Evolutionary conservation across 148 eudicot genomes (phyloP).

Genomic region (Cornus suecica): DNA sequence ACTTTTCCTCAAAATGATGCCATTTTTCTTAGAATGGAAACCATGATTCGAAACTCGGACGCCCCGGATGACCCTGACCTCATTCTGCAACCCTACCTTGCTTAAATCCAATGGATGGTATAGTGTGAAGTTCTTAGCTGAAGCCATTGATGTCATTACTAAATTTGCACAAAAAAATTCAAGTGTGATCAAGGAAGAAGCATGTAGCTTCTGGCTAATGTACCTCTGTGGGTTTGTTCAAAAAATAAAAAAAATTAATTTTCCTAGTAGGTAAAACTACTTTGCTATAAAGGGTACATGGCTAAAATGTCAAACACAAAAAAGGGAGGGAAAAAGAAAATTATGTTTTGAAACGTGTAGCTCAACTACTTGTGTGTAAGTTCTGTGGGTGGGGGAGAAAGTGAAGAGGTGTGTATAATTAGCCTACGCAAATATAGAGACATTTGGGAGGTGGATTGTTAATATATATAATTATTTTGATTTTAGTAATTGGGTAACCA

Average conservation of each 20-base stretch:
- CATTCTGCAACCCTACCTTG: not conserved
- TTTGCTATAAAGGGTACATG: constrained; percentile 5
- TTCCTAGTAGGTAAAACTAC: constrained; percentile 16
- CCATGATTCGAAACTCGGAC: constrained; percentile 3
- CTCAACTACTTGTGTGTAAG: constrained; percentile 53
- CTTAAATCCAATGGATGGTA: not conserved
- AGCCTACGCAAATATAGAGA: constrained; percentile 28
- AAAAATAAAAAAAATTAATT: not conserved
- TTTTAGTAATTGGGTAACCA: not conserved
- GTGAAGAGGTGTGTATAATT: constrained; percentile 14
- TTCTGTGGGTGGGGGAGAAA: constrained; percentile 42
- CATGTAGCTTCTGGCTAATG: not conserved
- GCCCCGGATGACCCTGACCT: not conserved
- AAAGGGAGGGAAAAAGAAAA: not conserved
- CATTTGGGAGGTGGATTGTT: not conserved
- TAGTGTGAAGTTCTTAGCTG: constrained; percentile 2
- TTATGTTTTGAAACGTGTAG: constrained; percentile 20
- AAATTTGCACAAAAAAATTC: not conserved
- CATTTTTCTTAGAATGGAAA: not conserved
- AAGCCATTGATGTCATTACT: constrained; percentile 30
- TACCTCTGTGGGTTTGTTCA: not conserved
- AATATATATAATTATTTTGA: not conserved
- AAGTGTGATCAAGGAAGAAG: not conserved
- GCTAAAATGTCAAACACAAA: not conserved
- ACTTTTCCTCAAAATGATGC: constrained; percentile 3